These are phyloP conservation scores for Aspergillus sp. DNA, from an alignment of 2,329 filamentous ascomycete genomes.

Conservation along the genomic window DNA sequence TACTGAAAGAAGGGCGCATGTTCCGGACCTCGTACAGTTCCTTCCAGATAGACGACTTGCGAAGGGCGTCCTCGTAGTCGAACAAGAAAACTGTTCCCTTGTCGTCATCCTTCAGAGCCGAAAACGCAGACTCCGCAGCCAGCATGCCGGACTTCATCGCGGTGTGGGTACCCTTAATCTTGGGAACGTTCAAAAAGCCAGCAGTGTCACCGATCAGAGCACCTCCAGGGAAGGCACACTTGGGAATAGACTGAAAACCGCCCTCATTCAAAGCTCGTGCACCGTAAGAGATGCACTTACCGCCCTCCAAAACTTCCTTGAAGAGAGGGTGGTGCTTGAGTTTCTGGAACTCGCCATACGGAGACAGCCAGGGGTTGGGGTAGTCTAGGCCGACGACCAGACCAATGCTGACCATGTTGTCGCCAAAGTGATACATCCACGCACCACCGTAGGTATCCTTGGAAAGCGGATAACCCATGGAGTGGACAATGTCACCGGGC, in stretches of 20 bases:
- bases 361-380: constrained; percentile 91
- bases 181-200: constrained; percentile 94
- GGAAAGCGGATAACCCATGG: constrained; percentile 87
- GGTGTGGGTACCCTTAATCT: constrained; percentile 97
- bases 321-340: constrained; percentile 97
- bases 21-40: constrained; percentile 95
- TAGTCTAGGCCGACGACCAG: constrained; percentile 94
- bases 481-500: constrained; percentile 80
- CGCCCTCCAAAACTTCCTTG: constrained; percentile 80
- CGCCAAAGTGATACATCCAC: constrained; percentile 99
- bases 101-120: constrained; percentile 61
- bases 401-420: constrained; percentile 90
- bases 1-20: constrained; percentile 94
- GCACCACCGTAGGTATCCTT: constrained; percentile 90
- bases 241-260: constrained; percentile 95
- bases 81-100: constrained; percentile 82
- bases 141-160: constrained; percentile 98
- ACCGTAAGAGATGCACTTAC: constrained; percentile 96
- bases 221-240: constrained; percentile 92
- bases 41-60: constrained; percentile 85
- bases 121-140: constrained; percentile 85
- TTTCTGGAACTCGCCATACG: constrained; percentile 96
- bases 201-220: constrained; percentile 95
- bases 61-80: constrained; percentile 86
- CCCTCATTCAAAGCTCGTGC: constrained; percentile 90